Conservation (phyloP, 2,329 filamentous ascomycete genomes). For the Lachnellula arida region DNA sequence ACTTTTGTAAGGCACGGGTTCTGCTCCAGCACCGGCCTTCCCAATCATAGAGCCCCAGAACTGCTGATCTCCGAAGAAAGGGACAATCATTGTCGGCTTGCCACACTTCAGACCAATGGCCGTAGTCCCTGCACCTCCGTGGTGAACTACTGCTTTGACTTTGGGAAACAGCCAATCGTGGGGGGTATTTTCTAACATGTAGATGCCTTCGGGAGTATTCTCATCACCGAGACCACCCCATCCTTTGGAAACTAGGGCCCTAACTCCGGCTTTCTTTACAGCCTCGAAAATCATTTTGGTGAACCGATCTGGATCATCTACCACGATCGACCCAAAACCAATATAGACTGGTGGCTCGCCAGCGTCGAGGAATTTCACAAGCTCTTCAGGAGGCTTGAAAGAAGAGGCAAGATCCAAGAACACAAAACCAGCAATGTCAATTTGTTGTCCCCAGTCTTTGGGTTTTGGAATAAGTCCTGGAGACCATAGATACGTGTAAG, state of each 20-base stretch:
- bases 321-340: constrained; percentile 71
- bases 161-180: constrained; percentile 74
- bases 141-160: constrained; percentile 64
- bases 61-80: constrained; percentile 75
- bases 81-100: constrained; percentile 70
- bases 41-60: constrained; percentile 73
- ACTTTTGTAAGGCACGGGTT: constrained; percentile 63
- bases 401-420: constrained; percentile 65
- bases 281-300: constrained; percentile 69
- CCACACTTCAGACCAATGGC: constrained; percentile 69
- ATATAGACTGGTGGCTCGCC: constrained; percentile 65
- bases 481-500: constrained; percentile 71
- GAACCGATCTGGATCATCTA: constrained; percentile 65
- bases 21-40: constrained; percentile 58
- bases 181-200: constrained; percentile 68
- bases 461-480: constrained; percentile 63
- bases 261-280: constrained; percentile 58
- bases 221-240: constrained; percentile 67
- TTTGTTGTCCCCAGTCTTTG: constrained; percentile 61
- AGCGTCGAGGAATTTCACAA: constrained; percentile 51
- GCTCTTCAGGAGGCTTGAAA: constrained; percentile 52
- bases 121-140: constrained; percentile 74
- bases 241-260: constrained; percentile 69
- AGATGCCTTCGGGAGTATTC: constrained; percentile 58
- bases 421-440: constrained; percentile 74